Evolutionary conservation across 305 asterid species (phyloP), one percentile per base, ranked within the genome.

Genomic region (Andrographis paniculata): DNA sequence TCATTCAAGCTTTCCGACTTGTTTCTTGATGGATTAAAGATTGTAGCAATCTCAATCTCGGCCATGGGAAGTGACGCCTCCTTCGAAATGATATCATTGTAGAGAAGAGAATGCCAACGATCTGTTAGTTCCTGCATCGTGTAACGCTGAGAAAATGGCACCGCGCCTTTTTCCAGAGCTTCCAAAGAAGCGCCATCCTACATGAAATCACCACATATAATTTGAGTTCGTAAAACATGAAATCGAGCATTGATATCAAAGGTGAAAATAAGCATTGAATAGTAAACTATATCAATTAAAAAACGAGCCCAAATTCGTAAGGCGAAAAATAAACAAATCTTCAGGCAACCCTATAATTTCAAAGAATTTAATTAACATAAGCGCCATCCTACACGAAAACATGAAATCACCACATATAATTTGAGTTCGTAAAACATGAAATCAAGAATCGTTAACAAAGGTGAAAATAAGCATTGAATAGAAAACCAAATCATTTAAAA

Each of bases 341-440:
- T 3, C 8, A 24, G 30, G 8, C 8, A n/a, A n/a, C n/a, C n/a
- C n/a, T n/a, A n/a, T n/a, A n/a, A n/a, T n/a, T n/a, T n/a, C n/a
- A n/a, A n/a, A n/a, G n/a, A n/a, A n/a, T n/a, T n/a, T n/a, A n/a
- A n/a, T n/a, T n/a, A n/a, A n/a, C n/a, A n/a, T n/a, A 80, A 43
- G 95, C 92, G 38, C 97, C 97, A 20, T 77, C 82, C 97, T 87
- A 52, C 33, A n/a, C n/a, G n/a, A n/a, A n/a, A n/a, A n/a, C n/a
- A 46, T 38, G 20, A 33, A 37, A 49, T 58, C 43, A 50, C 22
- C 14, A 50, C 42, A 30, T 24, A 17, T 21, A 36, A 15, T 17
- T 31, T 22, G 11, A 1, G 45, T 40, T 55, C 13, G 38, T 10
- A 22, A 40, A 17, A 33, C 38, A 44, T 47, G 38, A 39, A 22